phyloP scores from a whole-genome alignment of 106 monocot genomes.

The Alisma plantagoaquatica region DNA sequence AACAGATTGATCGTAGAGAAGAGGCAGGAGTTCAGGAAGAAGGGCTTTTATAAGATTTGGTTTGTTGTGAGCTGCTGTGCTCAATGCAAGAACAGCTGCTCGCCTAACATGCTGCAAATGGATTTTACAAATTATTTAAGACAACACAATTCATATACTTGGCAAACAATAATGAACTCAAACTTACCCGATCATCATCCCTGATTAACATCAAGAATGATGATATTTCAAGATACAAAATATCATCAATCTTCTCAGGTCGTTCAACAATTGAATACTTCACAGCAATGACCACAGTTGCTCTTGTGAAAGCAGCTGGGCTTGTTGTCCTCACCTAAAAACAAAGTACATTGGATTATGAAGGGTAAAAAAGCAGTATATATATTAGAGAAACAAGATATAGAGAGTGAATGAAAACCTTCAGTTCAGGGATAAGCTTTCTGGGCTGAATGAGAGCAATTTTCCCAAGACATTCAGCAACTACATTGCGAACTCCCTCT shows the following conservation, averaged over 20 bases:
- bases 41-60: slow-evolving; percentile 89
- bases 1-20: slow-evolving; percentile 92
- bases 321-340: slow-evolving; percentile 63
- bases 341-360: not conserved
- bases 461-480: slow-evolving; percentile 97
- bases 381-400: too few species aligned
- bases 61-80: slow-evolving; percentile 97
- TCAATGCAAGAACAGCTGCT: slow-evolving; percentile 88
- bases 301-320: slow-evolving; percentile 86
- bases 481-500: slow-evolving; percentile 98
- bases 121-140: not conserved
- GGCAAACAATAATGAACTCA: not conserved
- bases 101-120: slow-evolving; percentile 80
- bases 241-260: slow-evolving; percentile 87
- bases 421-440: slow-evolving; percentile 83
- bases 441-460: slow-evolving; percentile 91
- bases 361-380: not conserved
- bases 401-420: slow-evolving; percentile 27
- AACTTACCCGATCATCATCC: slow-evolving; percentile 81
- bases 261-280: slow-evolving; percentile 97
- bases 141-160: not conserved
- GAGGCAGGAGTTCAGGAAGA: slow-evolving; percentile 82
- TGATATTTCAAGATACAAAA: slow-evolving; percentile 70
- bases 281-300: slow-evolving; percentile 90
- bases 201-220: slow-evolving; percentile 92